phyloP scores from a whole-genome alignment of 257 asterid genomes.

The Craterostigma plantagineum region DNA sequence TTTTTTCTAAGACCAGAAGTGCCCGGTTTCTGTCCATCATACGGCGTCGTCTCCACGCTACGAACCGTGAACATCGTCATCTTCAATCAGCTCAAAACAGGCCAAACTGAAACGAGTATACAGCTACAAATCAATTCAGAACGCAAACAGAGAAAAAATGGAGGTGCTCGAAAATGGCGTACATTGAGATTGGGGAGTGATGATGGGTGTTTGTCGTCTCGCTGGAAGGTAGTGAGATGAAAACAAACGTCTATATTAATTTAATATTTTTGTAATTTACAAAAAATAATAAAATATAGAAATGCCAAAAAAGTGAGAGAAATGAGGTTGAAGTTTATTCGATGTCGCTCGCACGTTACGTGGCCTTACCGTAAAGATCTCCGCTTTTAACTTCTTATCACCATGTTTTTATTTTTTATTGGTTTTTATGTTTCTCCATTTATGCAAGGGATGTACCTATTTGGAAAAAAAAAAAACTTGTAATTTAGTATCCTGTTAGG shows the following conservation, averaged over 20 bases:
- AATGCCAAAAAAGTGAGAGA: background rate
- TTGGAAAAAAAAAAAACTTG: background rate
- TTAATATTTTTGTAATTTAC: background rate
- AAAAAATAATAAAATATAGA: background rate
- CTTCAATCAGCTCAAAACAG: slow-evolving; percentile 1
- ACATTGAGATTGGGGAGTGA: too few species aligned
- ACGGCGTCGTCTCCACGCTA: slow-evolving; percentile 54
- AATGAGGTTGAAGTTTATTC: slow-evolving; percentile 4
- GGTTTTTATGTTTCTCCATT: background rate
- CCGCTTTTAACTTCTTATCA: slow-evolving; percentile 15
- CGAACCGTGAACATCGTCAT: slow-evolving; percentile 58
- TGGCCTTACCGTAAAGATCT: slow-evolving; percentile 17
- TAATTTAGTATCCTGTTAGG: too few species aligned
- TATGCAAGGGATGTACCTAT: background rate
- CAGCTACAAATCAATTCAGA: too few species aligned
- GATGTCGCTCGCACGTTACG: slow-evolving; percentile 14
- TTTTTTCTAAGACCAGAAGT: slow-evolving; percentile 93
- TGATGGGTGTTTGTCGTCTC: too few species aligned
- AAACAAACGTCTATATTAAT: background rate
- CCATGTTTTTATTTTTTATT: background rate
- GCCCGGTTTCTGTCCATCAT: slow-evolving; percentile 96
- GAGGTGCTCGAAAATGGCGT: too few species aligned
- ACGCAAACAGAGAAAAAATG: too few species aligned
- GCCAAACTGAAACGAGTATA: too few species aligned
- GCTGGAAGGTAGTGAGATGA: background rate